A percentile compares a stretch with the other conserved stretches of the same genome.
Evolutionary conservation across 2,329 filamentous ascomycete genomes (phyloP).

Genomic region (Ophiostoma perfectum): DNA sequence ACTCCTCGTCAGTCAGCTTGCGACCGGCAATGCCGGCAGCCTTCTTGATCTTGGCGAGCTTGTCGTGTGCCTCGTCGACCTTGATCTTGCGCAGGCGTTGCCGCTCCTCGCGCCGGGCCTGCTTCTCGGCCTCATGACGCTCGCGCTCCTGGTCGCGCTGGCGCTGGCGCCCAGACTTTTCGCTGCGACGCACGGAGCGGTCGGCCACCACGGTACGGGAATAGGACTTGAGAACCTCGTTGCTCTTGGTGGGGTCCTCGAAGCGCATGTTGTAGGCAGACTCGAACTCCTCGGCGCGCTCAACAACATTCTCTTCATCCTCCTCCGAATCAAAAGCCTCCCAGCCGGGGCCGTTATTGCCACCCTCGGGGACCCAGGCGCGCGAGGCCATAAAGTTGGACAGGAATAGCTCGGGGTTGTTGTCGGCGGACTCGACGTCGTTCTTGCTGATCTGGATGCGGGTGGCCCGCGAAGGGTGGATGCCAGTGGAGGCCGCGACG

Average conservation of each 20-base stretch:
- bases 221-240: constrained; percentile 82
- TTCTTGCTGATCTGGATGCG: constrained; percentile 47
- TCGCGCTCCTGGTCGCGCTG: constrained; percentile 72
- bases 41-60: constrained; percentile 80
- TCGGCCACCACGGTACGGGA: constrained; percentile 77
- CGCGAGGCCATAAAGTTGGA: constrained; percentile 91
- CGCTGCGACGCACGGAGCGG: constrained; percentile 80
- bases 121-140: constrained; percentile 72
- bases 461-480: constrained; percentile 52
- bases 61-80: constrained; percentile 83
- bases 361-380: constrained; percentile 72
- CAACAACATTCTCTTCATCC: constrained; percentile 72
- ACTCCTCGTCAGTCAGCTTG: constrained; percentile 66
- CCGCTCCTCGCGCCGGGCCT: constrained; percentile 70
- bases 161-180: constrained; percentile 69
- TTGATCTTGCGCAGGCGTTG: constrained; percentile 80
- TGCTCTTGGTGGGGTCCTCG: constrained; percentile 82
- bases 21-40: constrained; percentile 74
- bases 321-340: constrained; percentile 91
- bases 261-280: constrained; percentile 94
- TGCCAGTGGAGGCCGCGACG: constrained; percentile 34
- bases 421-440: constrained; percentile 71
- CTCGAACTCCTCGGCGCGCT: constrained; percentile 79
- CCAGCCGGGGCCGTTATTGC: constrained; percentile 51
- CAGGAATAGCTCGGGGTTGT: constrained; percentile 82